phyloP scores from a whole-genome alignment of 2,329 filamentous ascomycete genomes.

The Hymenoscyphus albidus region DNA sequence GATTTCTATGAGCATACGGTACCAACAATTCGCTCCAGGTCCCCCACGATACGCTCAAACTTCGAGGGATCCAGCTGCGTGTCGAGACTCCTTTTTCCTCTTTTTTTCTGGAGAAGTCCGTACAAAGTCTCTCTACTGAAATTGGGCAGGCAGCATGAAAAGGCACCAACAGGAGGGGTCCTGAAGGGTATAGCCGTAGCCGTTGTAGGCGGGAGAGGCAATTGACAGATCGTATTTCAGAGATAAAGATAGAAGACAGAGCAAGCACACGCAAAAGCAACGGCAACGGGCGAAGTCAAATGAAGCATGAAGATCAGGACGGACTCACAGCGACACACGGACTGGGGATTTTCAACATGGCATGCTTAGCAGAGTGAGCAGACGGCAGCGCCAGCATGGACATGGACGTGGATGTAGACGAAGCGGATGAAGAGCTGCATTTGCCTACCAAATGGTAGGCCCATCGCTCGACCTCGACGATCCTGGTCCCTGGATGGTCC shows the following conservation, averaged over 20 bases:
- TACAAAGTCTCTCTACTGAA: background rate
- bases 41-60: background rate
- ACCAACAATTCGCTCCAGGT: no score
- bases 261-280: background rate
- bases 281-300: constrained; percentile 15
- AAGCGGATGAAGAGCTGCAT: background rate
- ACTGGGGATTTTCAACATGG: constrained; percentile 9
- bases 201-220: constrained; percentile 7
- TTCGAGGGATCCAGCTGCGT: background rate
- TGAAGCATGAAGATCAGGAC: constrained; percentile 19
- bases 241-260: background rate
- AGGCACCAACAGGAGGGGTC: background rate
- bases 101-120: background rate
- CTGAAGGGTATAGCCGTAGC: background rate
- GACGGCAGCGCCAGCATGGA: no score
- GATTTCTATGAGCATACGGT: background rate
- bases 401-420: background rate
- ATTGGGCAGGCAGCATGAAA: background rate
- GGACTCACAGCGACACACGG: constrained; percentile 9
- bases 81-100: background rate
- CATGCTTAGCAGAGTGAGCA: background rate
- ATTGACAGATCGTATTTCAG: constrained; percentile 8
- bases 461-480: background rate
- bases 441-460: no score
- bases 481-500: no score